Conservation (phyloP, 345 rosid species). For the Melaleuca quinquenervia region DNA sequence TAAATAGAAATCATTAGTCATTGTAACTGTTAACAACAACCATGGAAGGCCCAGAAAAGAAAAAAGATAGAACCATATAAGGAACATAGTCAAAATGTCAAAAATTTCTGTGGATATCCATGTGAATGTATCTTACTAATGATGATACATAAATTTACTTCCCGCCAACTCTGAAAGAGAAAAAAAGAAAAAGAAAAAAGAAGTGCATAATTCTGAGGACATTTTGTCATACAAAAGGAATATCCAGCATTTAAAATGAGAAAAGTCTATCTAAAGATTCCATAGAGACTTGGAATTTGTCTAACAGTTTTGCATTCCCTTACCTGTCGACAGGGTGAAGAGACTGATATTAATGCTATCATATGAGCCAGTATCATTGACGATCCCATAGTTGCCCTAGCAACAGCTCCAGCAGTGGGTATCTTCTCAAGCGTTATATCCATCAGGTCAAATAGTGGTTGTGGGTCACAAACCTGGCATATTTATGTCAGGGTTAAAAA, state of each 20-base stretch:
- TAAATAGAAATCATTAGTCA: background rate
- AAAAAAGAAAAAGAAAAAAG: too few relatives aligned
- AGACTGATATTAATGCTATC: slow-evolving; percentile 49
- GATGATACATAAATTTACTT: background rate
- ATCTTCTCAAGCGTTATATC: slow-evolving; percentile 73
- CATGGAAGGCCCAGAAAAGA: background rate
- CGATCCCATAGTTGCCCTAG: slow-evolving; percentile 72
- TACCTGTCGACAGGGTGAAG: slow-evolving; percentile 61
- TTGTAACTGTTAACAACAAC: background rate
- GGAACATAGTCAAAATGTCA: background rate
- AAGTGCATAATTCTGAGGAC: background rate
- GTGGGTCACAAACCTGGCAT: slow-evolving; percentile 47
- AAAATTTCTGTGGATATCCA: background rate
- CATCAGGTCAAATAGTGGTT: slow-evolving; percentile 67
- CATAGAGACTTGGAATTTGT: background rate
- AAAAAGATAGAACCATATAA: background rate
- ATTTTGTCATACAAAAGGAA: background rate
- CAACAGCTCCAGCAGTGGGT: slow-evolving; percentile 67
- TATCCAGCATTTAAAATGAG: background rate
- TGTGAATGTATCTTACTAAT: background rate
- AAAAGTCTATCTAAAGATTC: background rate
- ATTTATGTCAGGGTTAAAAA: background rate
- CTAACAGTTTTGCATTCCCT: background rate
- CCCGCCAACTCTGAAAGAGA: background rate
- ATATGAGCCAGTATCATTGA: slow-evolving; percentile 71